Evolutionary conservation across 306 rosid species (phyloP).

Genomic region (Quercus wislizeni): DNA sequence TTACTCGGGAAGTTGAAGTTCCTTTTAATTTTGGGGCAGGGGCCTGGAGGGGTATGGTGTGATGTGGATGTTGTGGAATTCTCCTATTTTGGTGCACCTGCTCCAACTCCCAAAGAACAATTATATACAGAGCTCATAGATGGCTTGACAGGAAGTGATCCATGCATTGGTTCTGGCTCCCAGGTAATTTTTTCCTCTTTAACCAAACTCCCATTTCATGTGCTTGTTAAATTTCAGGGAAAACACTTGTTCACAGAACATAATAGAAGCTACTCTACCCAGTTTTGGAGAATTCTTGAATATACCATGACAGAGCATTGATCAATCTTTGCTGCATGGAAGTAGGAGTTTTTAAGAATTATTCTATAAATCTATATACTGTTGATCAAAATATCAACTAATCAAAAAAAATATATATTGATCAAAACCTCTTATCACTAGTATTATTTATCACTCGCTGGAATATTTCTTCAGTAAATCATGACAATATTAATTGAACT

Average conservation of each 20-base stretch:
- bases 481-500: too few species aligned
- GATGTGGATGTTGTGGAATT: conserved; percentile 99
- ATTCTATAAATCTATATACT: too few species aligned
- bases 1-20: conserved; percentile 16
- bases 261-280: background rate
- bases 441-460: too few species aligned
- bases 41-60: conserved; percentile 99
- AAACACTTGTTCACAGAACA: background rate
- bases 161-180: conserved; percentile 89
- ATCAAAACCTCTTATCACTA: too few species aligned
- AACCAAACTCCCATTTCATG: conserved; percentile 19
- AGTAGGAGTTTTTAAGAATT: background rate
- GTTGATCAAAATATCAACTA: too few species aligned
- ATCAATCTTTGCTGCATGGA: background rate
- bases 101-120: conserved; percentile 87
- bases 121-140: conserved; percentile 87
- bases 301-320: background rate
- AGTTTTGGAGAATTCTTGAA: background rate
- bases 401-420: too few species aligned
- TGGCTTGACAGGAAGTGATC: conserved; percentile 90
- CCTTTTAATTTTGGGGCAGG: conserved; percentile 54
- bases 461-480: too few species aligned
- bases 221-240: conserved; percentile 10
- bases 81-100: conserved; percentile 95
- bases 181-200: conserved; percentile 57